Conservation (phyloP, 176 grass and related monocot species). For the Paspalum notatum region DNA sequence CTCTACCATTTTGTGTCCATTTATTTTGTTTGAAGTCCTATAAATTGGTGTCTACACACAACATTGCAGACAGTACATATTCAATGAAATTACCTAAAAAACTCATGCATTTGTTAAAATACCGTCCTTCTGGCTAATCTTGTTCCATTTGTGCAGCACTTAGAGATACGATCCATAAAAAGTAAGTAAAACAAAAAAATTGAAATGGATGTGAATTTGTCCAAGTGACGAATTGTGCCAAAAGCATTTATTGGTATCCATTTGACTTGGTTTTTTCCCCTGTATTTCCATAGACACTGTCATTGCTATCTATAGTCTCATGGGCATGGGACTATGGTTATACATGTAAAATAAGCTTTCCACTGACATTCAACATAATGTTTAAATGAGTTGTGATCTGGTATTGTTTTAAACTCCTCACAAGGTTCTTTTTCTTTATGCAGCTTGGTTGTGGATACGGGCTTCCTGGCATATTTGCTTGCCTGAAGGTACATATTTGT, state of each 20-base stretch:
- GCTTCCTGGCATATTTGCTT: slow-evolving; percentile 72
- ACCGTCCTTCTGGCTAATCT: background rate
- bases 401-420: no score
- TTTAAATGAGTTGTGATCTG: background rate
- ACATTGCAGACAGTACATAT: background rate
- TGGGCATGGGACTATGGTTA: background rate
- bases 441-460: slow-evolving; percentile 86
- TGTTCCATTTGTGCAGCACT: background rate
- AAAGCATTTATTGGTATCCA: no score
- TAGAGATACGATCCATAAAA: background rate
- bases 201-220: background rate
- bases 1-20: background rate
- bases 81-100: background rate
- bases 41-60: background rate
- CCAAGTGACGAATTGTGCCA: no score
- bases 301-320: background rate
- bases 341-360: background rate
- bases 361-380: background rate
- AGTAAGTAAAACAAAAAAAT: background rate
- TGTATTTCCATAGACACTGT: background rate
- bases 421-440: background rate
- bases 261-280: background rate
- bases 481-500: slow-evolving; percentile 59
- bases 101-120: slow-evolving; percentile 12
- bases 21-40: background rate